Conservation (phyloP, 306 rosid genomes). For the Trifolium subterraneum region DNA sequence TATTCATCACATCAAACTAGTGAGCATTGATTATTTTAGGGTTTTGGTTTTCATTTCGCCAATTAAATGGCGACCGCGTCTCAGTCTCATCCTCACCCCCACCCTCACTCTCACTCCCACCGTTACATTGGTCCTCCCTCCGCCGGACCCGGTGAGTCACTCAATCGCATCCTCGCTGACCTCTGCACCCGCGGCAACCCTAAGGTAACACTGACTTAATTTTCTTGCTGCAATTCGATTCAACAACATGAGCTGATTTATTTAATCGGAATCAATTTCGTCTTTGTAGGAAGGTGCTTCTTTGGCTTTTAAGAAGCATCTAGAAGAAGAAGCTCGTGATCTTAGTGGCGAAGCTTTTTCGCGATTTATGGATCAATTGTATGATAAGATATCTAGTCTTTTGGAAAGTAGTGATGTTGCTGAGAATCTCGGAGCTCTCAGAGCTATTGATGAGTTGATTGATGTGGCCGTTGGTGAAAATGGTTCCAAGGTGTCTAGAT, state of each 20-base stretch:
- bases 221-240: background rate
- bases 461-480: slow-evolving; percentile 96
- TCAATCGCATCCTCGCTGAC: slow-evolving; percentile 82
- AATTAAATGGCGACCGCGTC: slow-evolving; percentile 56
- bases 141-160: slow-evolving; percentile 71
- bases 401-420: slow-evolving; percentile 80
- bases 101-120: slow-evolving; percentile 43
- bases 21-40: slow-evolving; percentile 26
- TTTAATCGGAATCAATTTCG: background rate
- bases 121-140: slow-evolving; percentile 61
- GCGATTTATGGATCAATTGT: slow-evolving; percentile 93
- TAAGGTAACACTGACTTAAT: slow-evolving; percentile 51
- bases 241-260: background rate
- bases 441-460: slow-evolving; percentile 95
- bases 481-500: slow-evolving; percentile 89
- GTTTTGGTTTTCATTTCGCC: slow-evolving; percentile 11
- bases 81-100: slow-evolving; percentile 53
- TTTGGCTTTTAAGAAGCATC: slow-evolving; percentile 76
- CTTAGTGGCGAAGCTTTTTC: slow-evolving; percentile 90
- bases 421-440: slow-evolving; percentile 89
- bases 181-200: slow-evolving; percentile 90
- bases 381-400: slow-evolving; percentile 78
- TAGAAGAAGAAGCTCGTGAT: slow-evolving; percentile 96
- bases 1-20: background rate
- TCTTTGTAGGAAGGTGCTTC: slow-evolving; percentile 78